These are phyloP conservation scores for Phytopythium ostracodes DNA, from an alignment of 352 stramenopile genomes.

Conservation along the genomic window DNA sequence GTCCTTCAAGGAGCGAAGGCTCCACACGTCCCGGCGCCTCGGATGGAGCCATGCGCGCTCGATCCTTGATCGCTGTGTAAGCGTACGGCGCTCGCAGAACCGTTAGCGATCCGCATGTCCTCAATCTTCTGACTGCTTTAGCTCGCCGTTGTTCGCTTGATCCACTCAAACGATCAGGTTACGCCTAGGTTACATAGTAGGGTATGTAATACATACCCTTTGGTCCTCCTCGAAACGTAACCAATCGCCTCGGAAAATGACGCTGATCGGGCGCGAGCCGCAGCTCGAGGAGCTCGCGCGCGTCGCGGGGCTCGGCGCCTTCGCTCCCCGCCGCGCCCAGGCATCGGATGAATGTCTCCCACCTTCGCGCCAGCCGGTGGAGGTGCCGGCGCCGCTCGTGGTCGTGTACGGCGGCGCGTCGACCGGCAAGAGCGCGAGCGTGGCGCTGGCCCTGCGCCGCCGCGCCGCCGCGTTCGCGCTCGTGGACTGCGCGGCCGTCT, in stretches of 20 bases:
- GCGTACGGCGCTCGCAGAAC: no score
- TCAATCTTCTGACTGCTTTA: no score
- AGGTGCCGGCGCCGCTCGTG: constrained; percentile 53
- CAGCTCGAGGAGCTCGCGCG: constrained; percentile 46
- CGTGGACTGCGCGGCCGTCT: constrained; percentile 70
- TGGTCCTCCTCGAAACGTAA: not conserved
- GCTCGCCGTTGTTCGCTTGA: no score
- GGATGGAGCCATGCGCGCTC: no score
- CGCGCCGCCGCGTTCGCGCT: constrained; percentile 38
- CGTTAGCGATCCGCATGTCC: no score
- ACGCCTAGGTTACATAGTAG: not conserved
- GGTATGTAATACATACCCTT: no score
- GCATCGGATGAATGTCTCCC: not conserved
- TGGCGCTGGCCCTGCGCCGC: constrained; percentile 33
- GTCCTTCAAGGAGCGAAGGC: no score
- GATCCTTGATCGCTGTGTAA: no score
- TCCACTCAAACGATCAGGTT: no score
- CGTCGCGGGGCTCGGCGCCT: constrained; percentile 34
- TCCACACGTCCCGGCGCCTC: no score
- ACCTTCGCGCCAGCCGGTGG: not conserved
- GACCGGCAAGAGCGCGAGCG: constrained; percentile 69
- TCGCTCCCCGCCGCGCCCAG: not conserved
- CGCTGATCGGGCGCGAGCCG: constrained; percentile 52
- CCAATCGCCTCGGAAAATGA: not conserved
- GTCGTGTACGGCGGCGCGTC: constrained; percentile 72